Percentiles rank a stretch among this genome's conserved stretches.
Conservation (phyloP, 805 yeast species). For the Candida takata region DNA sequence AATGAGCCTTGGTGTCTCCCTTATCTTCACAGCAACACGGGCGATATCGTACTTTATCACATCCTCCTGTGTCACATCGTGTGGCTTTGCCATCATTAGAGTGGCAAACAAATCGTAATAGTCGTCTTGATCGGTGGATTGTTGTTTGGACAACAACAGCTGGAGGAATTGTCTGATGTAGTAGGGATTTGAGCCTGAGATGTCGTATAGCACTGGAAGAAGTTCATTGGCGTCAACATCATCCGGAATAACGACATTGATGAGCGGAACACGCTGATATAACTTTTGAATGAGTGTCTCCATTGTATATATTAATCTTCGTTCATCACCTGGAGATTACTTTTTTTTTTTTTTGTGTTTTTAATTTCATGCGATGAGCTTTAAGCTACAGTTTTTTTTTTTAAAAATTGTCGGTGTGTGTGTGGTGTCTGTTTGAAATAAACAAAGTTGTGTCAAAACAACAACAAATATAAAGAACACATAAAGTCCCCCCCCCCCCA, state of each 20-base stretch:
- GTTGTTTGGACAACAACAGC: conserved; percentile 31
- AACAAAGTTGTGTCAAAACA: too few species aligned
- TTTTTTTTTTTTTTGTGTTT: too few species aligned
- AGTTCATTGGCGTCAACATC: conserved; percentile 14
- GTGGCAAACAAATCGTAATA: conserved; percentile 27
- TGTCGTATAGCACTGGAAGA: conserved; percentile 13
- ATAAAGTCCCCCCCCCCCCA: too few species aligned
- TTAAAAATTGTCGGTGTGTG: too few species aligned
- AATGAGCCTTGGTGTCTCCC: conserved; percentile 57
- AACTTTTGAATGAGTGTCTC: conserved; percentile 13
- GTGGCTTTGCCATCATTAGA: conserved; percentile 22
- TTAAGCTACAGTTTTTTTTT: not conserved
- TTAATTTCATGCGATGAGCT: conserved; percentile 1
- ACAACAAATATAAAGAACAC: too few species aligned
- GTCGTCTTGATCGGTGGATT: conserved; percentile 34
- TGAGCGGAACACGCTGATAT: conserved; percentile 19
- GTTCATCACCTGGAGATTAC: not conserved
- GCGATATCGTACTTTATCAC: conserved; percentile 26
- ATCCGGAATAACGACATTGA: conserved; percentile 7
- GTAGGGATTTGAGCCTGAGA: conserved; percentile 36
- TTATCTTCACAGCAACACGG: conserved; percentile 27
- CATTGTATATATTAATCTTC: conserved; percentile 7
- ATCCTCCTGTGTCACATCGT: conserved; percentile 25
- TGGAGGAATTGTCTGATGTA: conserved; percentile 41
- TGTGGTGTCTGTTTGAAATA: too few species aligned